These are phyloP conservation scores for Boletus rubroflammeus DNA, from an alignment of 768 basidiomycete species.

Conservation along the genomic window DNA sequence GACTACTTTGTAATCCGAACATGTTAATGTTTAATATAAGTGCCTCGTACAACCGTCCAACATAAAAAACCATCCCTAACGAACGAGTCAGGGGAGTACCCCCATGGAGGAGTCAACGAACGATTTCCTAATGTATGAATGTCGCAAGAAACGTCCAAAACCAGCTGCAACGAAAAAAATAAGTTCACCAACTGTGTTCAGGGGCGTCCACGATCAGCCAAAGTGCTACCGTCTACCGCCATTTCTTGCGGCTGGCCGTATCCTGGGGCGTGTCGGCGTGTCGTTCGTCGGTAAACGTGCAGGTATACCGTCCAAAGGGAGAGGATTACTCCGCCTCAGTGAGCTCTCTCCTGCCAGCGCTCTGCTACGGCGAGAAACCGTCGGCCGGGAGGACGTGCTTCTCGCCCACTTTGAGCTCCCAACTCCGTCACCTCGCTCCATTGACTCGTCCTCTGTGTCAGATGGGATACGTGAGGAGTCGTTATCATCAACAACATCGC, in stretches of 20 bases:
- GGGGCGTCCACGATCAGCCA: neutral
- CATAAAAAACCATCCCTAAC: conserved; percentile 7
- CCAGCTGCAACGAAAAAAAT: neutral
- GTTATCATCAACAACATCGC: conserved; percentile 28
- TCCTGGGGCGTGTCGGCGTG: conserved; percentile 60
- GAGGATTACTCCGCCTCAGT: conserved; percentile 25
- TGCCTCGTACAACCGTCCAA: conserved; percentile 5
- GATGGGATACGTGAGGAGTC: conserved; percentile 24
- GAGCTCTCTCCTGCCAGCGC: conserved; percentile 20
- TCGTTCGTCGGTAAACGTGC: conserved; percentile 43
- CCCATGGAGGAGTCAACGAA: conserved; percentile 3
- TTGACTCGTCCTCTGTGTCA: conserved; percentile 32
- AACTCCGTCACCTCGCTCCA: conserved; percentile 29
- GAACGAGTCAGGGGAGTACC: conserved; percentile 8
- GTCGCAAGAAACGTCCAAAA: conserved; percentile 14
- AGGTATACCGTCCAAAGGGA: conserved; percentile 32
- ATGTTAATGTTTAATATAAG: neutral
- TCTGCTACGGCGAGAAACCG: conserved; percentile 16
- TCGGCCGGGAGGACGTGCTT: conserved; percentile 18
- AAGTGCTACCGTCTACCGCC: conserved; percentile 43
- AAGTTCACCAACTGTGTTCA: neutral
- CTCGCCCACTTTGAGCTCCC: conserved; percentile 31
- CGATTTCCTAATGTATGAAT: neutral
- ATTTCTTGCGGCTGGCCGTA: conserved; percentile 38
- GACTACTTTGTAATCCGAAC: conserved; percentile 11